Conservation (phyloP, 176 grass and related monocot genomes). For the Eragrostis curvula region DNA sequence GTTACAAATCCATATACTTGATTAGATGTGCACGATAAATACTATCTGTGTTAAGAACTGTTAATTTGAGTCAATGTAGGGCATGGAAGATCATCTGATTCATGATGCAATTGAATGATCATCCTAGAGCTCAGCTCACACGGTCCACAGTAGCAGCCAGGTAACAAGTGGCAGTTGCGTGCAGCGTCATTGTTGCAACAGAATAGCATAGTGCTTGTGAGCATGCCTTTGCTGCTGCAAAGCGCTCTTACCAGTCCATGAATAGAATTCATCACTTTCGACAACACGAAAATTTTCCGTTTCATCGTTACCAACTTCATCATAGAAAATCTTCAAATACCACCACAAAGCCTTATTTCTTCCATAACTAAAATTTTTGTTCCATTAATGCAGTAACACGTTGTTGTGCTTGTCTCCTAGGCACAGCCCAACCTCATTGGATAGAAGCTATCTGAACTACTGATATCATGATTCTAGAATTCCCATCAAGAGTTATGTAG, state of each 20-base stretch:
- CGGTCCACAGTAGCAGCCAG: background rate
- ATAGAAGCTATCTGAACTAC: background rate
- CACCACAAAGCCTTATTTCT: background rate
- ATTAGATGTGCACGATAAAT: background rate
- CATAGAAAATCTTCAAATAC: constrained; percentile 1
- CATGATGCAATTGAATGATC: background rate
- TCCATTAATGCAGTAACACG: background rate
- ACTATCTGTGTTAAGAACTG: constrained; percentile 3
- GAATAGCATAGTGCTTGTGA: background rate
- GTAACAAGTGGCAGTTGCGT: background rate
- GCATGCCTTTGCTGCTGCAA: background rate
- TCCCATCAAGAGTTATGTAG: background rate
- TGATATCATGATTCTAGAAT: background rate
- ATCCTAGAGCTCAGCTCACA: background rate
- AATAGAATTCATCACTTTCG: background rate
- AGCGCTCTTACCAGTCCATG: background rate
- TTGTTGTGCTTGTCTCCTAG: background rate
- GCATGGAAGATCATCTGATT: background rate
- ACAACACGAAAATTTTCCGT: background rate
- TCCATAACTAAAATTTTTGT: background rate
- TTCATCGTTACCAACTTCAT: background rate
- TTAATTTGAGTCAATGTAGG: background rate
- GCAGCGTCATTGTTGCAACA: background rate
- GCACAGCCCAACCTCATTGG: background rate
- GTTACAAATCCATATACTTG: background rate